Base-by-base conservation (phyloP, 106 monocot species). In the Acanthochlamys bracteata region DNA sequence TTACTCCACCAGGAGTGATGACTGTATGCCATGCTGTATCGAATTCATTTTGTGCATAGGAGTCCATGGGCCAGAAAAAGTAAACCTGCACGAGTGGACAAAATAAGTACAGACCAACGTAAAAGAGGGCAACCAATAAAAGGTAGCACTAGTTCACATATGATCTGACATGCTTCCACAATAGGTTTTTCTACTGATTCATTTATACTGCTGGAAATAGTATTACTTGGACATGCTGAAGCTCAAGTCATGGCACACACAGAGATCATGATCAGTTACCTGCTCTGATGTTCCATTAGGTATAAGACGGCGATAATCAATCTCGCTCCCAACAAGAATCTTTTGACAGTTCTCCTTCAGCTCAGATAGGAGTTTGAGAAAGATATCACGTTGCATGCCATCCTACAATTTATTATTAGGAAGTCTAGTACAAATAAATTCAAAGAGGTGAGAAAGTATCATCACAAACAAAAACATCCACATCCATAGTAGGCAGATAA, bases 301-400 rank as follows among this genome's bases (percentile, higher is more conserved):
- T 63, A 95, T 75, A 66, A 86, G 63, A 49, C 94, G 86, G 27
- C 90, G 89, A 68, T 95, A 95, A 64, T 95, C 94, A 74, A 84
- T 80, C 72, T 95, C 82, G 57, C 78, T 86, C 33, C 86, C 82
- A 53, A 95, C 78, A 45, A 79, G 69, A 66, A 95, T 71, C 42
- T 79, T 84, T 14, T 74, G 13, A 59, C 94, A 95, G 69, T 76
- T 90, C 22, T 90, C 77, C 47, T 84, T 82, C 77, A 95, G 72
- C 25, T 84, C 84, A 24, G 84, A 54, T 55, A 95, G 69, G 55
- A 95, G 77, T 43, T 84, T 71, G 0, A 75, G 73, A 53, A 95
- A 95, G 40, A 95, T 90, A 54, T 95, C 90, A 61, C 53, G 65
- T 69, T 95, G 94, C 94, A 95, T 90, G 26, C 82, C 90, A 82